Evolutionary conservation across 2,329 filamentous ascomycete species (phyloP), one percentile per base, ranked within the genome.

Genomic region (Lecanicillium sp.): DNA sequence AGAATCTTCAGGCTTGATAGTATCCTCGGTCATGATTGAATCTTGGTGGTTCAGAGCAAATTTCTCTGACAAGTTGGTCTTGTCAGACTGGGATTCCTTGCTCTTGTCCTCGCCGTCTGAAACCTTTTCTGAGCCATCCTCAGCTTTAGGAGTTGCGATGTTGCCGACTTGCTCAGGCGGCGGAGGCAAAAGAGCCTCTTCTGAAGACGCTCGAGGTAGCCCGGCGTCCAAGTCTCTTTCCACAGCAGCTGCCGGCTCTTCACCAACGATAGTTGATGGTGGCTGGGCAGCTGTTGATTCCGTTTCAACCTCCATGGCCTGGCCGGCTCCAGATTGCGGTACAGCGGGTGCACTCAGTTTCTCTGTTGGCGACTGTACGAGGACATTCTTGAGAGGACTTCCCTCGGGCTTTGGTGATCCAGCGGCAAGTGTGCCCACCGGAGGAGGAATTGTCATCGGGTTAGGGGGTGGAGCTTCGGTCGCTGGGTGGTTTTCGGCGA

Each of bases 341-440:
- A 5, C 41, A 30, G 30, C 9, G 34, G 29, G 14, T 37, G 33
- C 27, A 20, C 37, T 38, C 13, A 43, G 43, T 37, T 58, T 49
- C 15, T 67, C 62, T 1, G 62, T 64, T 1, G 70, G 67, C 9
- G 70, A 71, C 9, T 59, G 62, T 13, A 70, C 43, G 19, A 69
- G 56, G 27, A 73, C 68, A 35, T 73, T 70, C 54, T 73, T 73
- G 15, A 75, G 52, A 1, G 71, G 71, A 37, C 71, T 75, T 3
- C 70, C 71, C 45, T 72, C 70, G 3, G 62, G 48, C 44, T 50
- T 60, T 1, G 60, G 57, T 3, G 61, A 56, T 27, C 48, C 44
- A 33, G 50, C 43, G 3, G 51, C 45, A 18, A 56, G 45, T 14
- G 45, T 45, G 8, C 49, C 46, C 33, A 55, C 27, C 35, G 60